These are phyloP conservation scores for Salix brachista DNA, from an alignment of 345 rosid genomes.

Conservation along the genomic window DNA sequence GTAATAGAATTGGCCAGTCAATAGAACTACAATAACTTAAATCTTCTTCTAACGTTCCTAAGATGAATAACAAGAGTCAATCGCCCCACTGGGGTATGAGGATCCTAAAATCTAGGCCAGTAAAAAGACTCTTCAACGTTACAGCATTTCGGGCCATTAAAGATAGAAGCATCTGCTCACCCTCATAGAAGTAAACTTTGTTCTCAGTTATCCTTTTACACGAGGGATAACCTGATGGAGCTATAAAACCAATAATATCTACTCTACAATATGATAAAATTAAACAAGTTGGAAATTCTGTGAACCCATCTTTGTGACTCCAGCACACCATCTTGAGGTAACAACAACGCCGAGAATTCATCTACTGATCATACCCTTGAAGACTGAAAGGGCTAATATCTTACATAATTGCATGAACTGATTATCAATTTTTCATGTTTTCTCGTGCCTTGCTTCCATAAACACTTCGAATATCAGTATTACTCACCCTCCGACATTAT, in stretches of 20 bases:
- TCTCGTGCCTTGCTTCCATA: not conserved
- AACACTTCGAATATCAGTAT: not conserved
- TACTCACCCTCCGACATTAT: not conserved
- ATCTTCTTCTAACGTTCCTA: not conserved
- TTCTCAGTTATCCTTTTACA: conserved; percentile 10
- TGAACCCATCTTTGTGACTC: not conserved
- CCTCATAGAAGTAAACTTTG: conserved; percentile 21
- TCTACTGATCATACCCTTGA: not conserved
- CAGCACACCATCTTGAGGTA: conserved; percentile 2
- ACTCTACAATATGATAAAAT: conserved; percentile 8
- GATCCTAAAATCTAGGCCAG: not conserved
- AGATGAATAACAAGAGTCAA: not conserved
- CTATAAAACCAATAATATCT: conserved; percentile 3
- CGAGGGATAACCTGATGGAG: not conserved
- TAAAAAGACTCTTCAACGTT: conserved; percentile 24
- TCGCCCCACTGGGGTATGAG: not conserved
- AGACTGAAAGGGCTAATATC: not conserved
- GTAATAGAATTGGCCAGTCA: not conserved
- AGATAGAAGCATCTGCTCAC: conserved; percentile 8
- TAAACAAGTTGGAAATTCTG: conserved; percentile 21
- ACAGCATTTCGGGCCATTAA: conserved; percentile 12
- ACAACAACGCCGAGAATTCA: conserved; percentile 1
- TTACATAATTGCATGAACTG: not conserved
- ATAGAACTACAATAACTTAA: not conserved
- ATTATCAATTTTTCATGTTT: conserved; percentile 2